Evolutionary conservation across 1,284 basidiomycete genomes (phyloP).

Genomic region (Prillingera fragicola): DNA sequence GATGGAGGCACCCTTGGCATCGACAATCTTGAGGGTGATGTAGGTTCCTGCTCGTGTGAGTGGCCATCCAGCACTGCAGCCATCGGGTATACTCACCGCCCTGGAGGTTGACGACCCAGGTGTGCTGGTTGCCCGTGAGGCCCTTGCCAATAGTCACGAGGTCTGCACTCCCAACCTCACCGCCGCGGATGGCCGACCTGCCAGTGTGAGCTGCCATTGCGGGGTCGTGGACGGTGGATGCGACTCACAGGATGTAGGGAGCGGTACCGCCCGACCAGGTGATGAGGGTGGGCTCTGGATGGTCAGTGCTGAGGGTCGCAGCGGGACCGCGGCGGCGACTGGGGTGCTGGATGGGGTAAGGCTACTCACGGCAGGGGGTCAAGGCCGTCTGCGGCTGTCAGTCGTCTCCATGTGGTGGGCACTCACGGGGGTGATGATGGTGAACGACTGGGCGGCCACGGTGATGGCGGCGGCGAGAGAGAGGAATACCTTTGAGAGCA

Average conservation of each 20-base stretch:
- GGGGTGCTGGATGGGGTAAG: neutral
- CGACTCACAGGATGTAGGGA: constrained; percentile 45
- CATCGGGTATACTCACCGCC: no score
- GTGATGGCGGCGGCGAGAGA: constrained; percentile 25
- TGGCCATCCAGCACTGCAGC: constrained; percentile 1
- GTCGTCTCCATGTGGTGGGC: neutral
- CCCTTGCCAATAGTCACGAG: constrained; percentile 24
- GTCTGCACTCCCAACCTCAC: constrained; percentile 29
- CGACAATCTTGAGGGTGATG: constrained; percentile 39
- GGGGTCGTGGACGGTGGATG: neutral
- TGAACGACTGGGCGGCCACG: constrained; percentile 26
- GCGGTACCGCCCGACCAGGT: constrained; percentile 29
- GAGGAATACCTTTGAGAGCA: no score
- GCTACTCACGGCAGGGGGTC: constrained; percentile 38
- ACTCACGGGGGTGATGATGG: constrained; percentile 42
- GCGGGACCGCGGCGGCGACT: neutral
- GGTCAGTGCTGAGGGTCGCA: constrained; percentile 3
- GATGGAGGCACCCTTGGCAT: constrained; percentile 29
- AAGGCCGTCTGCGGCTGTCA: constrained; percentile 26
- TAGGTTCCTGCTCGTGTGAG: constrained; percentile 18
- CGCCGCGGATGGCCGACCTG: constrained; percentile 41
- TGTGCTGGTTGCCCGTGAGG: constrained; percentile 24
- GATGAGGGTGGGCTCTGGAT: constrained; percentile 34
- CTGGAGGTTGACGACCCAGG: constrained; percentile 41
- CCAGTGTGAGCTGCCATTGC: neutral